Percentiles rank a stretch among this genome's conserved stretches.
These are phyloP conservation scores for Heliocybe sulcata DNA, from an alignment of 1,284 basidiomycete species.

Conservation along the genomic window DNA sequence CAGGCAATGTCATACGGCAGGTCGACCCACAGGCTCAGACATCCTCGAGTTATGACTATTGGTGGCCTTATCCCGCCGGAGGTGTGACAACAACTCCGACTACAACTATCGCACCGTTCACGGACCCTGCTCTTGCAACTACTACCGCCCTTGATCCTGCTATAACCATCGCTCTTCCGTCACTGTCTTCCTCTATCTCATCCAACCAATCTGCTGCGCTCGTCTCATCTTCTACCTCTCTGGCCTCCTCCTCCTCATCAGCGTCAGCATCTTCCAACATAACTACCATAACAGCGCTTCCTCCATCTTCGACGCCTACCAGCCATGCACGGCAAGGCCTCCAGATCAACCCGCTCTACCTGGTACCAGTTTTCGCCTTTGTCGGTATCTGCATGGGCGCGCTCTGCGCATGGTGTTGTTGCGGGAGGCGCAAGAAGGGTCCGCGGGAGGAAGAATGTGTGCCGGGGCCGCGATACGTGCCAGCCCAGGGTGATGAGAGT, in stretches of 20 bases:
- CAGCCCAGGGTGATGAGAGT: constrained; percentile 13
- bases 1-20: neutral
- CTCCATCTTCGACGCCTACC: neutral
- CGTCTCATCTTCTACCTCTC: neutral
- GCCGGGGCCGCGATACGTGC: constrained; percentile 30
- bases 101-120: neutral
- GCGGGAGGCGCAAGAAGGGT: neutral
- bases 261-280: neutral
- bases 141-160: neutral
- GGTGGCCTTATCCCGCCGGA: constrained; percentile 1
- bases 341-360: neutral
- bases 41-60: neutral
- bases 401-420: neutral
- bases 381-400: neutral
- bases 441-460: constrained; percentile 16
- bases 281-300: neutral
- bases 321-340: neutral
- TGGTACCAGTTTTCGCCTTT: neutral
- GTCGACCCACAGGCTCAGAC: neutral
- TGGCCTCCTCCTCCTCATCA: neutral
- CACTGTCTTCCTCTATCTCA: neutral
- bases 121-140: neutral
- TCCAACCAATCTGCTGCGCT: neutral
- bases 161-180: neutral
- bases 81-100: neutral